These are phyloP conservation scores for Erigeron canadensis DNA, from an alignment of 129 eudicot species.

Conservation along the genomic window DNA sequence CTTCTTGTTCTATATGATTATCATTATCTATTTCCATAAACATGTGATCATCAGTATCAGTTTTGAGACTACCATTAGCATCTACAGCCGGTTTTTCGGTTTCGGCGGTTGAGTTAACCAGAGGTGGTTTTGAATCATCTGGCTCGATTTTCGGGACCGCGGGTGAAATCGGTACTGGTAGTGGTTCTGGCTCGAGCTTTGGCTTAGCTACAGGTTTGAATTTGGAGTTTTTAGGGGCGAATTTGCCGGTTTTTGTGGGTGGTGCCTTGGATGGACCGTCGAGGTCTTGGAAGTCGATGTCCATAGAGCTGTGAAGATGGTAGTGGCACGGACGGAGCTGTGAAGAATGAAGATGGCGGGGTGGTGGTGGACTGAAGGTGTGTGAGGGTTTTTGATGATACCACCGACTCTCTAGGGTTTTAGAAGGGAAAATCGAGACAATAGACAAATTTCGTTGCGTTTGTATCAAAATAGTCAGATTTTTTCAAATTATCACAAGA, in stretches of 20 bases:
- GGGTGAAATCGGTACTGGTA: slow-evolving; percentile 18
- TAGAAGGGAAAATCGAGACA: too few relatives aligned
- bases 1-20: slow-evolving; percentile 18
- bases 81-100: slow-evolving; percentile 15
- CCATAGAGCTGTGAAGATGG: slow-evolving; percentile 29
- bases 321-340: not conserved
- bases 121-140: slow-evolving; percentile 23
- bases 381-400: too few relatives aligned
- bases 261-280: slow-evolving; percentile 47
- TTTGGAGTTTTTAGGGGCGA: slow-evolving; percentile 69
- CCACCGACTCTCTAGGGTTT: too few relatives aligned
- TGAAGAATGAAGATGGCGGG: not conserved
- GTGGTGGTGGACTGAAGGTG: too few relatives aligned
- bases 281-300: slow-evolving; percentile 63
- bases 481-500: too few relatives aligned
- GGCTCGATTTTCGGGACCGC: slow-evolving; percentile 40
- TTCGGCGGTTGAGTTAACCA: slow-evolving; percentile 9
- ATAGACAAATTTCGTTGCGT: too few relatives aligned
- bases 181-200: slow-evolving; percentile 43
- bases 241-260: slow-evolving; percentile 33
- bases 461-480: too few relatives aligned
- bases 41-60: slow-evolving; percentile 30
- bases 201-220: slow-evolving; percentile 46
- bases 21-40: slow-evolving; percentile 37
- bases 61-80: slow-evolving; percentile 25